Base-by-base conservation (phyloP, 192 early-diverging fungal genomes). In the Podila horticola region DNA sequence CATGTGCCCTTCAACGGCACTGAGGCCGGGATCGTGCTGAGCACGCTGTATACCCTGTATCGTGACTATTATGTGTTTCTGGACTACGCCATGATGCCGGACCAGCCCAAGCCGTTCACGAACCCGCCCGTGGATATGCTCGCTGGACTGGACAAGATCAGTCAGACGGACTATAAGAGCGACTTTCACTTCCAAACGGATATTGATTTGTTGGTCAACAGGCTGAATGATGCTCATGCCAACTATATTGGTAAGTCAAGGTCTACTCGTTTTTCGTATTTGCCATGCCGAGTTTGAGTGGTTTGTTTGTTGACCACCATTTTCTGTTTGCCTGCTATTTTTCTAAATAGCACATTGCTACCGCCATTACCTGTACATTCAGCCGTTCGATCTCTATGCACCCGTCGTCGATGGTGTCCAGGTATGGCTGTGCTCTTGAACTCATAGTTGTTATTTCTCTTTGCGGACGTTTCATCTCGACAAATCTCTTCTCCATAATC, bases 11-110 rank as follows among this genome's bases (percentile, higher is more conserved):
- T 34, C 63, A 81, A 73, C 51, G 55, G 55, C 11, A 69, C 77
- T 24, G 61, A 67, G 20, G 71, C 77, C 45, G 63, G 61, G 52
- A 55, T 28, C 15, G 66, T 69, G 9, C 62, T 81, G 20, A 59
- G 65, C 19, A 81, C 77, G 19, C 62, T 81, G 17, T 66, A 69
- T 52, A 66, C 77, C 20, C 48, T 72, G 41, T 69, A 29, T 24
- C 61, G 49, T 7, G 77, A 81, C 57, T 81, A 69, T 22, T 81
- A 81, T 57, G 72, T 81, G 55, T 81, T 81, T 66, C 50, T 81
- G 24, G 77, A 81, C 63, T 22, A 26, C 13, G 70, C 66, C 49
- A 73, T 36, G 62, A 26, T 69, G 9, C 38, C 52, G 9, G 49
- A 81, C 31, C 77, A 65, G 38, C 49, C 19, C 5, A 81, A 81